Conservation (phyloP, 2,329 filamentous ascomycete species). For the Epichloe hybrida region DNA sequence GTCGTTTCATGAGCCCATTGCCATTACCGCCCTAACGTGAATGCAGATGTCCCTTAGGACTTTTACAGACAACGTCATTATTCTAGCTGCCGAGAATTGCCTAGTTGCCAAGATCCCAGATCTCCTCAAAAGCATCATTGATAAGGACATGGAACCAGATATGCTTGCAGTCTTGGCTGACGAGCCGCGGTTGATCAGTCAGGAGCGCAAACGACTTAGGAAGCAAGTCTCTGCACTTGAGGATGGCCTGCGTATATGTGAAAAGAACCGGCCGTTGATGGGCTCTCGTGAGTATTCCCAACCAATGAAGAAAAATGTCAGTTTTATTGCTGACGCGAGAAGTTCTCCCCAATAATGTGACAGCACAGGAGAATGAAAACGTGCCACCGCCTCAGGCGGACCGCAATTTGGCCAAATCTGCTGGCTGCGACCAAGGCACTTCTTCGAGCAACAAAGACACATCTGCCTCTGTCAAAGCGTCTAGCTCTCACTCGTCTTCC, state of each 20-base stretch:
- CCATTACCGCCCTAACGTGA: background rate
- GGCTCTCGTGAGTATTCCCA: background rate
- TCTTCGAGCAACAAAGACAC: too few relatives aligned
- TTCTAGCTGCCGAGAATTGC: constrained; percentile 4
- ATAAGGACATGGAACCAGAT: background rate
- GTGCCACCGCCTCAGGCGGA: too few relatives aligned
- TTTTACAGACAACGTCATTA: constrained; percentile 4
- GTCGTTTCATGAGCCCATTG: background rate
- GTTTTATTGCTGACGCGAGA: background rate
- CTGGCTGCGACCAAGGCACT: too few relatives aligned
- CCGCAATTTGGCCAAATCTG: too few relatives aligned
- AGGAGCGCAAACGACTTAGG: background rate
- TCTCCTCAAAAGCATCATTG: background rate
- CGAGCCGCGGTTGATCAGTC: background rate
- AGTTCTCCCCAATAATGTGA: too few relatives aligned
- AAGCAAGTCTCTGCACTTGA: background rate
- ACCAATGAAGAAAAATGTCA: too few relatives aligned
- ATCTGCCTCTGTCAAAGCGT: too few relatives aligned
- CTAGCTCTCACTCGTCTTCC: too few relatives aligned
- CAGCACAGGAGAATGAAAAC: too few relatives aligned
- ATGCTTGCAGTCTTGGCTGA: background rate
- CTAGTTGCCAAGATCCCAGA: constrained; percentile 2
- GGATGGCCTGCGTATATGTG: background rate
- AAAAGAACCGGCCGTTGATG: background rate
- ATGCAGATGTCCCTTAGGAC: constrained; percentile 3